Evolutionary conservation across 352 stramenopile genomes (phyloP), one percentile per base, ranked within the genome.

Genomic region (Phytopythium boreale): DNA sequence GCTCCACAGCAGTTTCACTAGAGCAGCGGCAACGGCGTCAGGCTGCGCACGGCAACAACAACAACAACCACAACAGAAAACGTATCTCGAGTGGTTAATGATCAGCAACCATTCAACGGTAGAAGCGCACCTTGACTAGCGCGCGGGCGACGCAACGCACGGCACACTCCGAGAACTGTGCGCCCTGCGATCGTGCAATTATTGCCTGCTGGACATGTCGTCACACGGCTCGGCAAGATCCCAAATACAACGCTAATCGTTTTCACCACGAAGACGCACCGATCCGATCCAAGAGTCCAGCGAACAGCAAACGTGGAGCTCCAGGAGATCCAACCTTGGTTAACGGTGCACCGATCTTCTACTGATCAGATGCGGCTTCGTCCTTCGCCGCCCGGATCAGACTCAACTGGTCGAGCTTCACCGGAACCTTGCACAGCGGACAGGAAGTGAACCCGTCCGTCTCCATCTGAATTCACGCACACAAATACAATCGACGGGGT

Each of bases 361-460:
- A 36, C 19, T n/a, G 34, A 4, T 50, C 12, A 36, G 55, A 17
- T 7, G 51, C 10, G 15, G 26, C 26, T 14, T 52, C 56, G 72
- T 74, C 59, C 71, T 79, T 88, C 29, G 74, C 79, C 47, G 85
- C 85, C 44, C 80, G 80, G 74, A 93, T 90, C 64, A 92, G 66
- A 69, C 75, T 89, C 53, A 93, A 62, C 24, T 89, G 71, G 29
- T 90, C 70, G 10, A 92, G 63, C 56, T 88, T 87, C 62, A 92
- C 82, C 49, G 81, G 73, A 22, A 83, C 62, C 68, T 93, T 93
- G 74, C 85, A 93, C 36, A 92, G 67, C 27, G 85, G 85, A 55
- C 85, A 93, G 6, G 81, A 87, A 9, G 75, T 90, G 51, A 84
- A 89, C 3, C 85, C 85, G 62, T 89, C 74, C 34, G 77, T 88